Conservation (phyloP, 495 filamentous ascomycete genomes). For the Neurospora sp. region DNA sequence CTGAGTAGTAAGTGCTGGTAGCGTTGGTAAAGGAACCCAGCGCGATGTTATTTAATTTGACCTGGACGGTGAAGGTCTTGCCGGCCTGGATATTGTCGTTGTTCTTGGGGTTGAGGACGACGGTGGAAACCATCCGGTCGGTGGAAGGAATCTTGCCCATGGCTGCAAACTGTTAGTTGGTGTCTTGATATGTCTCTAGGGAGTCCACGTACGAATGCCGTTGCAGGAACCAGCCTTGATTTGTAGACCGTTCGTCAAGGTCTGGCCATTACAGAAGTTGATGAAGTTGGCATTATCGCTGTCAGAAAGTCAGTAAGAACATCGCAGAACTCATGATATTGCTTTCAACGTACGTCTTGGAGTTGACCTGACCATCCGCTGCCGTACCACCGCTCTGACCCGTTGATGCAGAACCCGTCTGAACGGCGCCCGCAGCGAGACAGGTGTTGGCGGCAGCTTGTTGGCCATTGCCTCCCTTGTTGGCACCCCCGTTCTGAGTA, state of each 20-base stretch:
- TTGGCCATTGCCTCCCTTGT: conserved; percentile 14
- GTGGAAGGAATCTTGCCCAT: conserved; percentile 64
- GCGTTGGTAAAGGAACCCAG: conserved; percentile 60
- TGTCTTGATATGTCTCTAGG: background rate
- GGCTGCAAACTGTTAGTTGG: conserved; percentile 27
- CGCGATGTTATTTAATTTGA: conserved; percentile 50
- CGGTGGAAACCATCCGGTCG: conserved; percentile 55
- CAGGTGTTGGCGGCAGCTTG: conserved; percentile 16
- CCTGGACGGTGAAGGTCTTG: conserved; percentile 45
- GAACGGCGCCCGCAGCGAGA: conserved; percentile 37
- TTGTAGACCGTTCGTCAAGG: conserved; percentile 60
- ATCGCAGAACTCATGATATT: background rate
- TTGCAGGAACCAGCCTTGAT: conserved; percentile 59
- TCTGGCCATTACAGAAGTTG: conserved; percentile 57
- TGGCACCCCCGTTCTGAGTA: conserved; percentile 11
- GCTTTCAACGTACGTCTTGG: conserved; percentile 36
- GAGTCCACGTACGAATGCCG: conserved; percentile 48
- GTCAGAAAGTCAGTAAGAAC: background rate
- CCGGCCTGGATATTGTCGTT: conserved; percentile 36
- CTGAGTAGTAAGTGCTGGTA: conserved; percentile 53
- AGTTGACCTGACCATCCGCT: conserved; percentile 43
- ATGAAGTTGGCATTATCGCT: conserved; percentile 54
- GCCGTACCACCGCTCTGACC: conserved; percentile 18
- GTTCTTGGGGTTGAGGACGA: conserved; percentile 46
- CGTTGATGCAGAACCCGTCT: conserved; percentile 35